These are phyloP conservation scores for Phialemonium atrogriseum DNA, from an alignment of 2,329 filamentous ascomycete genomes.

Conservation along the genomic window DNA sequence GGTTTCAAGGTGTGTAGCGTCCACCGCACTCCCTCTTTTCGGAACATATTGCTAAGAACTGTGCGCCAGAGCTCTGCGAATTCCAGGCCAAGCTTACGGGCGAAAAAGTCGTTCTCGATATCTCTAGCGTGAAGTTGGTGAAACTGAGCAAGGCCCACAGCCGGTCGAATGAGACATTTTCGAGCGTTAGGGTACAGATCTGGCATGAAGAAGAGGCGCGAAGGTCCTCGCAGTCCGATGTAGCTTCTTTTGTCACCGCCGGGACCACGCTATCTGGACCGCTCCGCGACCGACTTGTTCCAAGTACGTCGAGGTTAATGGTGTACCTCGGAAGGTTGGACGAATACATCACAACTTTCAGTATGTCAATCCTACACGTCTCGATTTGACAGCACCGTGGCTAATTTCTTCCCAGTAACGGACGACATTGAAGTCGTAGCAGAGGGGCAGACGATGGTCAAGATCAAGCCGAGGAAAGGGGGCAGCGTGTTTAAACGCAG, in stretches of 20 bases:
- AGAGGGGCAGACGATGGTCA: conserved; percentile 16
- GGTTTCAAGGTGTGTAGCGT: conserved; percentile 8
- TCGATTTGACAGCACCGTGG: no score
- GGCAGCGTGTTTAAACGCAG: conserved; percentile 12
- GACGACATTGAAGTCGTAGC: conserved; percentile 18
- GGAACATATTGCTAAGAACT: conserved; percentile 1
- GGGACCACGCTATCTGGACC: conserved; percentile 19
- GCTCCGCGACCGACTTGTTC: conserved; percentile 14
- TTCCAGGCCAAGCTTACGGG: conserved; percentile 19
- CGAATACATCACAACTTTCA: conserved; percentile 19
- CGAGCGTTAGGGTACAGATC: conserved; percentile 18
- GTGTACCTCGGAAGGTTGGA: conserved; percentile 17
- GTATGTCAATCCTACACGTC: no score
- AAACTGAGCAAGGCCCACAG: conserved; percentile 11
- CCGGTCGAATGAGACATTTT: conserved; percentile 14
- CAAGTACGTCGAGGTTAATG: conserved; percentile 15
- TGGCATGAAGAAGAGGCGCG: conserved; percentile 18
- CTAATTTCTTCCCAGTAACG: conserved; percentile 11
- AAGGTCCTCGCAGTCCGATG: conserved; percentile 11
- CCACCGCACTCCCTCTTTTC: background rate
- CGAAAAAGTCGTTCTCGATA: conserved; percentile 20
- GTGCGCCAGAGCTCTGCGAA: conserved; percentile 13
- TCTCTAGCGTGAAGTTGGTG: conserved; percentile 17
- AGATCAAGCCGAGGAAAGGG: conserved; percentile 18
- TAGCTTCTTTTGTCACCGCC: conserved; percentile 18